These are phyloP conservation scores for Daphne laureola DNA, from an alignment of 441 rosid genomes.

Conservation along the genomic window DNA sequence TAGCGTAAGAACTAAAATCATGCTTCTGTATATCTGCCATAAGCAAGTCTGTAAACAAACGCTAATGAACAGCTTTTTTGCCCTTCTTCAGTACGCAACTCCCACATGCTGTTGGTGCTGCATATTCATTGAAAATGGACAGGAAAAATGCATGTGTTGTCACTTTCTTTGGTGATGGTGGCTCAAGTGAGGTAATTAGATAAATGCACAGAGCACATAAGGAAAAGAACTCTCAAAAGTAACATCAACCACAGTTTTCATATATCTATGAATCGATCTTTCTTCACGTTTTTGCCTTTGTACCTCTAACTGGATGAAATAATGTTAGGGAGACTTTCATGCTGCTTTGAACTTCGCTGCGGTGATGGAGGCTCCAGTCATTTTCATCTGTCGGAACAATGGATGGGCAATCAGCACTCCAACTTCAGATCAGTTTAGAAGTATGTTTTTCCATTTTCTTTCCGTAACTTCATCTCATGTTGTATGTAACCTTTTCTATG, in stretches of 20 bases:
- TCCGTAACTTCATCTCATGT: constrained; percentile 8
- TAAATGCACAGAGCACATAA: no score
- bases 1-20: constrained; percentile 45
- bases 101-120: constrained; percentile 95
- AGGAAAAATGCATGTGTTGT: constrained; percentile 61
- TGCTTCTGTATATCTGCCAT: background rate
- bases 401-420: constrained; percentile 99
- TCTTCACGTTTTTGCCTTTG: background rate
- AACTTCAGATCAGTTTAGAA: constrained; percentile 76
- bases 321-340: constrained; percentile 84
- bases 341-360: constrained; percentile 89
- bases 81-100: constrained; percentile 58
- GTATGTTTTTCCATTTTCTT: constrained; percentile 27
- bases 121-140: constrained; percentile 90
- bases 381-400: constrained; percentile 82
- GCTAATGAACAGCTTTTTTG: background rate
- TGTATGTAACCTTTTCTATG: constrained; percentile 8
- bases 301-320: constrained; percentile 16
- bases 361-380: constrained; percentile 73
- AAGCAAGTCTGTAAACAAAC: constrained; percentile 5
- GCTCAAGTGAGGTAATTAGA: constrained; percentile 64
- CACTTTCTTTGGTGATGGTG: constrained; percentile 78
- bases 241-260: background rate
- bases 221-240: no score
- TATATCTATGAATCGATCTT: no score